Base-by-base conservation (phyloP, 2,329 filamentous ascomycete genomes). In the Trichoderma endophyticum region DNA sequence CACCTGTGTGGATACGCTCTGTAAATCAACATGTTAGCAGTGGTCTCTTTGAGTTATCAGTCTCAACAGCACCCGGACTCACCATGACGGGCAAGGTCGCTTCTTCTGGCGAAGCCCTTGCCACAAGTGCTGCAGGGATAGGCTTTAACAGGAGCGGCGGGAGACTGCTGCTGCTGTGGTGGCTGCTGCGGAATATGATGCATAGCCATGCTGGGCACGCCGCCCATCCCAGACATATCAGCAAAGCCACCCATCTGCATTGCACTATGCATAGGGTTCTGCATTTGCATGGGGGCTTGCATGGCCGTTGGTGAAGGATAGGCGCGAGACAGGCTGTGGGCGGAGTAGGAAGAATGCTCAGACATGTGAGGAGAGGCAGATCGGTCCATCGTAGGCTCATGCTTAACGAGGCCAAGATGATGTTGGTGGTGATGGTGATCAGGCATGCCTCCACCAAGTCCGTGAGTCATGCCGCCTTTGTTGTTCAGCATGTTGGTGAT, bases 1-100 rank as follows among this genome's bases (percentile, higher is more conserved):
- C 88, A 60, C 95, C 95, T 73, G 91, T 97, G 82, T 99, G 96
- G 76, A 99, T 99, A 60, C 96, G 93, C 84, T 98, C 95, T 98
- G 77, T 93, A 54, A 68, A n/a, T 12, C 7, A 12, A 24, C 18
- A 36, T 57, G 26, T 68, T 48, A 60, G 54, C 54, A 56, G 6
- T 9, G 6, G 11, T 9, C 7, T 34, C 18, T 2, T 14, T 18
- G 34, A n/a, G 11, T 6, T 26, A 12, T 34, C 8, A 6, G 8
- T 69, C 18, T 18, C 18, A 18, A 61, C 6, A 61, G 21, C 51
- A 28, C 28, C 6, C n/a, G 9, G 24, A 59, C 59, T 67, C 24
- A 98, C 95, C 95, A 83, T 99, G 96, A 78, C 96, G 90, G 74
- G 95, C 94, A 66, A 98, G 89, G 83, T 99, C 96, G 82, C 95